Percentiles rank a stretch among this genome's conserved stretches.
These are phyloP conservation scores for Citrus sp. DNA, from an alignment of 345 rosid species.

Conservation along the genomic window DNA sequence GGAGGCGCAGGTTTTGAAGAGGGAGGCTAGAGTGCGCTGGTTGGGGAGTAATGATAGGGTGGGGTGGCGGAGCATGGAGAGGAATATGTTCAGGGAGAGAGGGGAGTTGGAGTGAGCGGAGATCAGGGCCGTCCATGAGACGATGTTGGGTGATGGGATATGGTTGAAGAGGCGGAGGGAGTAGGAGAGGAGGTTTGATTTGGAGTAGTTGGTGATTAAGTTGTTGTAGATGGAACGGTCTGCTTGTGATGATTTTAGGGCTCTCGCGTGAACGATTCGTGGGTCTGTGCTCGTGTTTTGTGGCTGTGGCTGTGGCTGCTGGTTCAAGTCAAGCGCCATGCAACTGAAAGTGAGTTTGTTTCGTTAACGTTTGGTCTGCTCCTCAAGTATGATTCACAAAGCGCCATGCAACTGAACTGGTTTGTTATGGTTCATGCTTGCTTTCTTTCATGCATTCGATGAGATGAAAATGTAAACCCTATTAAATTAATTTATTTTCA, in stretches of 20 bases:
- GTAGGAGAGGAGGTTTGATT: conserved; percentile 21
- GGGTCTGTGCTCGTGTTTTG: conserved; percentile 24
- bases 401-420: background rate
- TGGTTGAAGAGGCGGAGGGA: conserved; percentile 35
- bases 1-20: conserved; percentile 39
- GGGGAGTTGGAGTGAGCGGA: conserved; percentile 31
- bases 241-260: conserved; percentile 18
- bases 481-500: too few relatives aligned
- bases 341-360: background rate
- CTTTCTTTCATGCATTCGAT: too few relatives aligned
- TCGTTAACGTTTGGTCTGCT: background rate
- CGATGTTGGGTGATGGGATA: conserved; percentile 41
- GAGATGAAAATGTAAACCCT: too few relatives aligned
- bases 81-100: conserved; percentile 32
- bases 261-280: conserved; percentile 35
- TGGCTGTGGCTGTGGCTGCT: background rate
- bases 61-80: conserved; percentile 50
- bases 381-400: too few relatives aligned
- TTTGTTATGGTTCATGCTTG: too few relatives aligned
- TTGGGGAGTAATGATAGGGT: conserved; percentile 24
- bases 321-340: background rate
- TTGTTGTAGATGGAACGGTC: conserved; percentile 29
- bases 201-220: conserved; percentile 42
- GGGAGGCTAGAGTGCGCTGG: conserved; percentile 40
- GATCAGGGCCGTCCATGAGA: conserved; percentile 52